Conservation (phyloP, 2,329 filamentous ascomycete species). For the Fusarium torulosum region DNA sequence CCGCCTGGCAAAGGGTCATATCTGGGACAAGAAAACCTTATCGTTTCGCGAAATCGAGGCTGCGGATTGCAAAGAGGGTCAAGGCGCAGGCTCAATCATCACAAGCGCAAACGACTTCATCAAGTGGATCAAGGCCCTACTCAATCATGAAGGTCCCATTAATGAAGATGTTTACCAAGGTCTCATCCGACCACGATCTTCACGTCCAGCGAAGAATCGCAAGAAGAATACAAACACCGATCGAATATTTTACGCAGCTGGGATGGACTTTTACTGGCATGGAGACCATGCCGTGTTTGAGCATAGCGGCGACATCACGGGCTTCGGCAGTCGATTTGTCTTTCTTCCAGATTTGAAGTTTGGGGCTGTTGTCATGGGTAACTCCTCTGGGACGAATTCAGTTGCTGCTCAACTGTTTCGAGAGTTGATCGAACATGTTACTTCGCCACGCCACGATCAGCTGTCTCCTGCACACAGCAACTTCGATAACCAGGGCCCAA, state of each 20-base stretch:
- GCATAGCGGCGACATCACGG: slow-evolving; percentile 46
- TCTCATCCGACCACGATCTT: slow-evolving; percentile 35
- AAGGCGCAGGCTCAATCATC: slow-evolving; percentile 50
- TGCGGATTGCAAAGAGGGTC: slow-evolving; percentile 43
- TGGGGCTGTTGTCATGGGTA: slow-evolving; percentile 46
- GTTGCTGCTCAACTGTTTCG: slow-evolving; percentile 36
- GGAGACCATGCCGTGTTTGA: slow-evolving; percentile 38
- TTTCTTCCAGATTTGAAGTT: slow-evolving; percentile 48
- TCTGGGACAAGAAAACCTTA: slow-evolving; percentile 15
- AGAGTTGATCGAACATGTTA: slow-evolving; percentile 39
- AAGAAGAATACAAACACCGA: slow-evolving; percentile 22
- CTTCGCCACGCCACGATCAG: slow-evolving; percentile 6
- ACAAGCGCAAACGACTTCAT: slow-evolving; percentile 49
- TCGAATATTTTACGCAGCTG: slow-evolving; percentile 37
- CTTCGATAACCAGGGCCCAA: not conserved
- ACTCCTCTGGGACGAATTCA: slow-evolving; percentile 34
- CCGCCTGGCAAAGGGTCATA: slow-evolving; percentile 10
- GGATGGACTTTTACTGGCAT: slow-evolving; percentile 45
- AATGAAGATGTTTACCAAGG: slow-evolving; percentile 44
- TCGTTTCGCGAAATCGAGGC: slow-evolving; percentile 11
- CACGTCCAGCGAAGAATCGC: slow-evolving; percentile 26
- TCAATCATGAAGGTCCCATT: slow-evolving; percentile 44
- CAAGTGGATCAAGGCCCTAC: slow-evolving; percentile 48
- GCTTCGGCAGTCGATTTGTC: slow-evolving; percentile 45
- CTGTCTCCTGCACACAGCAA: not conserved